These are phyloP conservation scores for Penicillium hordei DNA, from an alignment of 2,329 filamentous ascomycete genomes.

Conservation along the genomic window DNA sequence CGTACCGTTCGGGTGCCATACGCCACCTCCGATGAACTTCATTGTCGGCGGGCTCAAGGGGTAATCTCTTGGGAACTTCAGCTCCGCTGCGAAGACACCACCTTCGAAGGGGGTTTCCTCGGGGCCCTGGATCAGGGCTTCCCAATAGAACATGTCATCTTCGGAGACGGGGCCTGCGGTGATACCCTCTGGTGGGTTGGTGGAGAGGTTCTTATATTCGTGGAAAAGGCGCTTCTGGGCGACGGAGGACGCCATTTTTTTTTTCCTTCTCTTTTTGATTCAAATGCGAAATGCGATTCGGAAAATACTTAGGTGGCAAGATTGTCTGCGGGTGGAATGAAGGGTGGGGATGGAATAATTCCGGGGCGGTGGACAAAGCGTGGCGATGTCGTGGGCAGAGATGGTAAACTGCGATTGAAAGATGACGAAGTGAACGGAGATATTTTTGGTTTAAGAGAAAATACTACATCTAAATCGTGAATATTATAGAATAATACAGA, in stretches of 20 bases:
- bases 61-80: constrained; percentile 94
- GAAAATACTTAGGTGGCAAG: background rate
- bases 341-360: constrained; percentile 8
- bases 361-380: constrained; percentile 11
- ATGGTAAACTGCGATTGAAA: background rate
- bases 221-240: constrained; percentile 80
- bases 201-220: constrained; percentile 92
- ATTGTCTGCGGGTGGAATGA: background rate
- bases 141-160: constrained; percentile 95
- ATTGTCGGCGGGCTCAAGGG: constrained; percentile 94
- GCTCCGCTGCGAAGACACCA: constrained; percentile 89
- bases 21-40: constrained; percentile 81
- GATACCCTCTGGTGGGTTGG: constrained; percentile 95
- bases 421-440: background rate
- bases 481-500: constrained; percentile 7
- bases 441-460: background rate
- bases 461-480: background rate
- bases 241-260: constrained; percentile 50
- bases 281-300: background rate
- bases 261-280: background rate
- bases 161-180: constrained; percentile 89
- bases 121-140: constrained; percentile 91
- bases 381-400: background rate
- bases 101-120: constrained; percentile 96
- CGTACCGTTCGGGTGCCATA: constrained; percentile 94